These are phyloP conservation scores for Vigna reflexopilosa DNA, from an alignment of 306 rosid genomes.

Conservation along the genomic window DNA sequence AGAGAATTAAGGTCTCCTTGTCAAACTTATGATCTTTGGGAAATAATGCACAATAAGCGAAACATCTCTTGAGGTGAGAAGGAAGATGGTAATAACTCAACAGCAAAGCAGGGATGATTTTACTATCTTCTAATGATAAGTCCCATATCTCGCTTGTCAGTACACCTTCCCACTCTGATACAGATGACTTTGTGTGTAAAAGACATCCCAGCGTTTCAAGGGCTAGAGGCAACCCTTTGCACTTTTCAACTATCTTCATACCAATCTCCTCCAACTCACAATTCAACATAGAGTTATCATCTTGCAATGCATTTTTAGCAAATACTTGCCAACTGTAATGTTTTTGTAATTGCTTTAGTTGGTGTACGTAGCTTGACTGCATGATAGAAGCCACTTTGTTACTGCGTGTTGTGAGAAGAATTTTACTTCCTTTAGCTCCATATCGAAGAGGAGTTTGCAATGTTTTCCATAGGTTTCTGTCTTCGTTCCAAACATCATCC, in stretches of 20 bases:
- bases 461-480: neutral
- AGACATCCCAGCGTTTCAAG: neutral
- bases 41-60: neutral
- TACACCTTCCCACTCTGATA: neutral
- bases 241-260: neutral
- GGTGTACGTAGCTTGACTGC: neutral
- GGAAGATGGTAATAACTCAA: neutral
- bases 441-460: neutral
- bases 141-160: neutral
- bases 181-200: neutral
- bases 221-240: neutral
- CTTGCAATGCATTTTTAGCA: neutral
- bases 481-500: constrained; percentile 22
- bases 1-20: neutral
- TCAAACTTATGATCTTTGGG: neutral
- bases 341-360: neutral
- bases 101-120: neutral
- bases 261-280: neutral
- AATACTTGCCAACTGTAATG: neutral
- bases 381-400: neutral
- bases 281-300: neutral
- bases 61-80: constrained; percentile 4
- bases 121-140: neutral
- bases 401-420: constrained; percentile 2
- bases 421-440: constrained; percentile 25